Evolutionary conservation across 2,329 filamentous ascomycete species (phyloP).

Genomic region (Epichloe gansuensis): DNA sequence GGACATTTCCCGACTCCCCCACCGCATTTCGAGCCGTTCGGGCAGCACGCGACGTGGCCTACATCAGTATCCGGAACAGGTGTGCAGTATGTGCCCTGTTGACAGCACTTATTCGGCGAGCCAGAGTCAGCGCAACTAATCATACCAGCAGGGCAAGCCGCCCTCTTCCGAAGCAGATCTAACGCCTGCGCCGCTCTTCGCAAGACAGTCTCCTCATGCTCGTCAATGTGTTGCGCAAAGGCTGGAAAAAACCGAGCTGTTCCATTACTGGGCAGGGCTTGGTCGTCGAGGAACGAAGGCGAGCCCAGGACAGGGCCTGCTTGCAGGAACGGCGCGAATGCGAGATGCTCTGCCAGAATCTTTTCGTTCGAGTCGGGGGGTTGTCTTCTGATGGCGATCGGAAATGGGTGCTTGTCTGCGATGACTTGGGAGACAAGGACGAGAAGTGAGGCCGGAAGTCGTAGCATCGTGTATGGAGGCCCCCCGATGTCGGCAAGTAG

Average conservation of each 20-base stretch:
- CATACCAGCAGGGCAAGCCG: slow-evolving; percentile 57
- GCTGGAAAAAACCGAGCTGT: slow-evolving; percentile 29
- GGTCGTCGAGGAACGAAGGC: slow-evolving; percentile 12
- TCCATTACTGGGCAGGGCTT: slow-evolving; percentile 13
- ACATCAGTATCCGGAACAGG: slow-evolving; percentile 47
- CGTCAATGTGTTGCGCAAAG: slow-evolving; percentile 34
- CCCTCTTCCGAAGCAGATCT: slow-evolving; percentile 38
- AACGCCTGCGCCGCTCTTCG: slow-evolving; percentile 34
- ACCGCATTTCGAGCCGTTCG: slow-evolving; percentile 47
- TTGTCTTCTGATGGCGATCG: slow-evolving; percentile 61
- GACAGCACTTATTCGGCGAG: slow-evolving; percentile 61
- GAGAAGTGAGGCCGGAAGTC: slow-evolving; percentile 5
- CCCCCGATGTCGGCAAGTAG: slow-evolving; percentile 1
- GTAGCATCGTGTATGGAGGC: neutral
- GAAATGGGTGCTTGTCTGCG: slow-evolving; percentile 25
- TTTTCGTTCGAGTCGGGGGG: slow-evolving; percentile 57
- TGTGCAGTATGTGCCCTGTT: slow-evolving; percentile 52
- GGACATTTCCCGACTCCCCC: slow-evolving; percentile 51
- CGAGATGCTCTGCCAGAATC: slow-evolving; percentile 56
- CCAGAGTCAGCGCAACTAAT: slow-evolving; percentile 50
- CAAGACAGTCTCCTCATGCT: slow-evolving; percentile 18
- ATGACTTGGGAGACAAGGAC: slow-evolving; percentile 20
- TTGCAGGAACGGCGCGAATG: slow-evolving; percentile 24
- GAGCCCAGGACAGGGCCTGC: slow-evolving; percentile 12
- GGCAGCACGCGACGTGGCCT: slow-evolving; percentile 65